Conservation (phyloP, 306 rosid genomes). For the Dryas alaskensis region DNA sequence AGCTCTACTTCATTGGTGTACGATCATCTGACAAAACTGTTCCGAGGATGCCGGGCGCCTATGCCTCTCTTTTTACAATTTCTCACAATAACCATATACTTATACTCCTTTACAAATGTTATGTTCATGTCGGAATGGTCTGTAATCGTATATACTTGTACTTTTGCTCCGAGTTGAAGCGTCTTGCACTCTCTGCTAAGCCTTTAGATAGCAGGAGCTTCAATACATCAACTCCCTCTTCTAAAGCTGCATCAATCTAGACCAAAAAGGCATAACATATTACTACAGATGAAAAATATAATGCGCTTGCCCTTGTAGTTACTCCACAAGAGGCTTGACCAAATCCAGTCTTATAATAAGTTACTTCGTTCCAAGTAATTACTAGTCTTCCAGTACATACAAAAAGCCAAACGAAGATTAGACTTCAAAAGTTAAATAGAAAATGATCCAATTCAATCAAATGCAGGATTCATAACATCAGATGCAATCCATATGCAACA, state of each 20-base stretch:
- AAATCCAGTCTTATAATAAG: neutral
- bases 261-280: neutral
- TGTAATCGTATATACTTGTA: constrained; percentile 70
- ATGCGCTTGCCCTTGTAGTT: neutral
- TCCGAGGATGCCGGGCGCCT: too few species aligned
- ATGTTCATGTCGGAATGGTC: constrained; percentile 40
- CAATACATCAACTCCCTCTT: constrained; percentile 52
- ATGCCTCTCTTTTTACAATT: neutral
- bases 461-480: neutral
- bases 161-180: constrained; percentile 75
- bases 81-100: neutral
- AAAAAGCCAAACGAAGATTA: neutral
- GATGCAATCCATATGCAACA: neutral
- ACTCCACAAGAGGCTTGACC: neutral
- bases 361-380: neutral
- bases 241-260: constrained; percentile 36
- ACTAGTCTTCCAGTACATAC: neutral
- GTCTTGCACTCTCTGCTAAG: constrained; percentile 51
- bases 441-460: neutral
- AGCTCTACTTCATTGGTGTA: neutral
- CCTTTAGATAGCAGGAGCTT: constrained; percentile 52
- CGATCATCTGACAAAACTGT: too few species aligned
- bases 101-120: neutral
- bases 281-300: neutral
- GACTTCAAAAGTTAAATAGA: neutral